Base-by-base conservation (phyloP, 163 green algal genomes). In the Chlorella variabilis region DNA sequence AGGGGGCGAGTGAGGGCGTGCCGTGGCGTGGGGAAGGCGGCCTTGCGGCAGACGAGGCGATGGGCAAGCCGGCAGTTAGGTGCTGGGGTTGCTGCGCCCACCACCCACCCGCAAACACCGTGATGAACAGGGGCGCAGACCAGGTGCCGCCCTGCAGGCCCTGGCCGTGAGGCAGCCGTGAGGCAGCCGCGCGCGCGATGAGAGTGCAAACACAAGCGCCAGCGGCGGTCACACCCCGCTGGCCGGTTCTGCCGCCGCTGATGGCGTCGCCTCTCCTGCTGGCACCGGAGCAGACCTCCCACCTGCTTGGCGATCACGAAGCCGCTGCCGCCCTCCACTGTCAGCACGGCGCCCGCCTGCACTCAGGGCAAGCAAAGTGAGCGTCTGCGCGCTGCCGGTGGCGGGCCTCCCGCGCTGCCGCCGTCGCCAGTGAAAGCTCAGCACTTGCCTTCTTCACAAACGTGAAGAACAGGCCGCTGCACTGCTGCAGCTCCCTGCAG, bases 261-360 rank as follows among this genome's bases (percentile, higher is more conserved):
- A n/a, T n/a, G n/a, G n/a, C n/a, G n/a, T n/a, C n/a, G n/a, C n/a
- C n/a, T n/a, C n/a, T 23, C 11, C 45, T 54, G 15, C 45, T 54
- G 45, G 59, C 27, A 21, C n/a, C 38, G 54, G 25, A 29, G 54
- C 54, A 67, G n/a, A 20, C 45, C 17, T 5, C n/a, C 8, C 59
- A 18, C 59, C 59, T 71, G 29, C 58, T 82, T 82, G 56, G 54
- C 18, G 17, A 82, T 75, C 8, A 82, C 76, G 27, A 82, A 82
- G 31, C 76, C 76, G 38, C 39, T 8, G 51, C 76, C 76, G 54
- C n/a, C 25, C 34, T 73, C 67, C 6, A 71, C 34, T 18, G 34
- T 59, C 18, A 82, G 3, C 4, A 58, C 76, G 15, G 61, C 23
- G 25, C 76, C 76, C 4, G 59, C 59, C 59, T 67, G 29, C 59